Conservation (phyloP, 352 stramenopile genomes). For the Phytophthora sp. region DNA sequence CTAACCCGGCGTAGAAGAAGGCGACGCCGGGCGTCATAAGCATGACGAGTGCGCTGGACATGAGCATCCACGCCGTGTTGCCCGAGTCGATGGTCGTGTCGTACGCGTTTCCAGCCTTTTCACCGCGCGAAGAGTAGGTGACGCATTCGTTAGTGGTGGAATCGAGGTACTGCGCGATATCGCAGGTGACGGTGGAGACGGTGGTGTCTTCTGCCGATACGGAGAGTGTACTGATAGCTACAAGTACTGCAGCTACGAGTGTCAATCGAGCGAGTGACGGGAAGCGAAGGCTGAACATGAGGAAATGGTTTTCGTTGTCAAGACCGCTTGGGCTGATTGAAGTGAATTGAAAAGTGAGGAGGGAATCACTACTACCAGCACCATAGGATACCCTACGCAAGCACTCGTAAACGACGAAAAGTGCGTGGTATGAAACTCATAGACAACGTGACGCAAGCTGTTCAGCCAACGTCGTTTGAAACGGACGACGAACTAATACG, state of each 20-base stretch:
- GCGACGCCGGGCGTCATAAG: conserved; percentile 74
- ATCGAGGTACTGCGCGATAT: conserved; percentile 45
- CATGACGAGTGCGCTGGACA: conserved; percentile 74
- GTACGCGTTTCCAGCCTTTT: conserved; percentile 39
- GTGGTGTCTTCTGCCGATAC: conserved; percentile 30
- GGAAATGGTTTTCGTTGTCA: neutral
- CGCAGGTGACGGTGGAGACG: conserved; percentile 28
- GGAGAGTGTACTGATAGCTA: conserved; percentile 26
- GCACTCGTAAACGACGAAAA: no score
- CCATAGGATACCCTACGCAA: no score
- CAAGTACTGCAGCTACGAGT: neutral
- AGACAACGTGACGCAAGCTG: no score
- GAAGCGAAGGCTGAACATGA: conserved; percentile 4
- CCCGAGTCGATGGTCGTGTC: conserved; percentile 41
- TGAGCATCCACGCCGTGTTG: no score
- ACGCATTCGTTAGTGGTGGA: conserved; percentile 40
- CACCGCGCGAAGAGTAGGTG: conserved; percentile 31
- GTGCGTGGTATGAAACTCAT: no score
- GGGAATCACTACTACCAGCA: no score
- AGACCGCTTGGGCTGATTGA: neutral
- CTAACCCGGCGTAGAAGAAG: conserved; percentile 85
- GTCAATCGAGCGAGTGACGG: neutral
- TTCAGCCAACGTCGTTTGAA: no score
- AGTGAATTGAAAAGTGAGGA: conserved; percentile 8
- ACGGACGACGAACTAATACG: no score